Percentiles rank a stretch among this genome's conserved stretches.
Conservation (phyloP, 257 asterid genomes). For the Solanum chiquidenum region DNA sequence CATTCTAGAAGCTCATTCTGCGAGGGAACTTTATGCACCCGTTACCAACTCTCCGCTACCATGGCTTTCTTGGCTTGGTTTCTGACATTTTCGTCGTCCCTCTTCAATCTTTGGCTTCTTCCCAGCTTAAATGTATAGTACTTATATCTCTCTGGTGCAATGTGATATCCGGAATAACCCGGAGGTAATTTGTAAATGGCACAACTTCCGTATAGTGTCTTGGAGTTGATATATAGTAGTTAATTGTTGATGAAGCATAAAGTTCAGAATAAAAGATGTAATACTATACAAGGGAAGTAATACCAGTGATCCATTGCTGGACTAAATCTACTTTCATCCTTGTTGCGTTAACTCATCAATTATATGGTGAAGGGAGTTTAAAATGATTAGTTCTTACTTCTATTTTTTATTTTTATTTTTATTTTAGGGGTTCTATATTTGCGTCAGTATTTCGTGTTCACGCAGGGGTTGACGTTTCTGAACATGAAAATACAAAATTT, state of each 20-base stretch:
- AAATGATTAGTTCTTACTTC: neutral
- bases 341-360: neutral
- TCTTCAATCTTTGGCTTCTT: constrained; percentile 84
- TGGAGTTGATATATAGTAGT: neutral
- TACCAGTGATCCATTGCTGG: neutral
- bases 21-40: constrained; percentile 40
- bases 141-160: neutral
- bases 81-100: constrained; percentile 63
- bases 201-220: neutral
- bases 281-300: neutral
- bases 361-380: neutral
- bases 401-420: neutral
- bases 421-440: neutral
- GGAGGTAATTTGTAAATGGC: constrained; percentile 7
- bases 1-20: constrained; percentile 44
- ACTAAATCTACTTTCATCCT: neutral
- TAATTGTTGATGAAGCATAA: neutral
- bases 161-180: neutral
- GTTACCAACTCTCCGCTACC: constrained; percentile 75
- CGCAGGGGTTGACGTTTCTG: neutral
- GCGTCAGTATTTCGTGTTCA: neutral
- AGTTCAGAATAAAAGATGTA: neutral
- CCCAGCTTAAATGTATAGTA: constrained; percentile 7
- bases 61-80: constrained; percentile 93
- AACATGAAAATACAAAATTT: neutral